phyloP scores from a whole-genome alignment of 176 grass and related monocot species.

The sorghum (Sorghum bicolor) region Sorghum_bicolor_NCBIv3 NC_012872.2:4781001-4781500 shows the following conservation, averaged over 20 bases:
- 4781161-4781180: constrained; percentile 45
- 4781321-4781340: not conserved
- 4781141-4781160: constrained; percentile 35
- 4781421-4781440: not conserved
- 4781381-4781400: not conserved
- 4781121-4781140: constrained; percentile 49
- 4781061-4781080: constrained; percentile 43
- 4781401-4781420: not conserved
- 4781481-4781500: constrained; percentile 19
- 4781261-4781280: not conserved
- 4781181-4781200: constrained; percentile 23
- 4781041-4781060: constrained; percentile 43
- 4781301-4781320: constrained; percentile 21
- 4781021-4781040: constrained; percentile 39
- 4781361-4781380: not conserved
- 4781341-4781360: not conserved
- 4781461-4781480: constrained; percentile 24
- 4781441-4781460: constrained; percentile 19
- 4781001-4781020: constrained; percentile 34
- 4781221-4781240: constrained; percentile 32
- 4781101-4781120: constrained; percentile 44
- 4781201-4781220: constrained; percentile 37
- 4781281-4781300: not conserved
- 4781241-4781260: not conserved
- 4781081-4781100: constrained; percentile 43